Base-by-base conservation (phyloP, 1,284 basidiomycete genomes). In the Ceratobasidium sp. region DNA sequence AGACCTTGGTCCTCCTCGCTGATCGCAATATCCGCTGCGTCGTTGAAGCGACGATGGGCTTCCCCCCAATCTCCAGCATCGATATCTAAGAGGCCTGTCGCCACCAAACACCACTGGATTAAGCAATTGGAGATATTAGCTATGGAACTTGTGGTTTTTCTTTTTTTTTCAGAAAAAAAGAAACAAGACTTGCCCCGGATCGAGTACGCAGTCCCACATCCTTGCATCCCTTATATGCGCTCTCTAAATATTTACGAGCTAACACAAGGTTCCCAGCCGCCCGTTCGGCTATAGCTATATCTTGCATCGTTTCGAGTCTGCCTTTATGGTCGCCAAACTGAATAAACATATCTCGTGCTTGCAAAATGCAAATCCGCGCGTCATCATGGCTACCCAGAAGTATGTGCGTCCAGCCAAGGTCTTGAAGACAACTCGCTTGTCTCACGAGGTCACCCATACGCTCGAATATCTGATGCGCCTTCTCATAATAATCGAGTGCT, bases 401-500 rank as follows among this genome's bases (percentile, higher is more conserved):
- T 10, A 60, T 3, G 26, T 60, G n/a, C 5, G 39, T 45, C 58
- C 58, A 60, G 10, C 39, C 36, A 21, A 60, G 58, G 28, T 60
- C 58, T 18, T 28, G 58, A 4, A 43, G 14, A 28, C 21, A 26
- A 16, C 14, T 16, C 26, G 39, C 58, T 21, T 36, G 21, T 23
- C 41, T 30, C n/a, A n/a, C 23, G 5, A 21, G 12, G 26, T 60
- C 58, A 23, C 41, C 58, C 3, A 60, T 28, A 8, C 36, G 58
- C 5, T 60, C 58, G 36, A 60, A 60, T 12, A 21, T 14, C 26
- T 18, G 26, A 12, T 41, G 39, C 16, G 58, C 36, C 39, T 28
- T 36, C 5, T 60, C 58, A n/a, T 30, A 60, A n/a, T 60, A 60
- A 12, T 60, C 58, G 28, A 60, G 6, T 23, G 58, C 58, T 60